phyloP scores from a whole-genome alignment of 208 protist species.

The Crithidia acanthocephali region DNA sequence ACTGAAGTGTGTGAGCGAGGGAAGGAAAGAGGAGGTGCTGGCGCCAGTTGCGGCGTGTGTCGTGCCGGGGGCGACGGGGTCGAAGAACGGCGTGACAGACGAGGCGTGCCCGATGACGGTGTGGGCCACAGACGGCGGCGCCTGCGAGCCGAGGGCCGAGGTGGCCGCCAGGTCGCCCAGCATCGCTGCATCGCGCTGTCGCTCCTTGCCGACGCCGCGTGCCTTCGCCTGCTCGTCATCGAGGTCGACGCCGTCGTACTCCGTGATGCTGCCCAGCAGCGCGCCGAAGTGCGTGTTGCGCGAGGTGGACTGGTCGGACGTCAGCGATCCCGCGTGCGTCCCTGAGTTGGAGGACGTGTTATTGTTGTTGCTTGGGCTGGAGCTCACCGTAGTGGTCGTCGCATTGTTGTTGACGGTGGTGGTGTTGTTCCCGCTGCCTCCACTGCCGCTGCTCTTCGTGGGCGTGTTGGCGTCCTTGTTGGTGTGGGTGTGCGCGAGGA shows the following conservation, averaged over 20 bases:
- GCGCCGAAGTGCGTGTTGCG: background rate
- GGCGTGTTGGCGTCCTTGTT: background rate
- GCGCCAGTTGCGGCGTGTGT: background rate
- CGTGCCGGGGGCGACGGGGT: background rate
- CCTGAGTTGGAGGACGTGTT: constrained; percentile 1
- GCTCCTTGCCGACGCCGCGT: background rate
- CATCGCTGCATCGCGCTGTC: constrained; percentile 3
- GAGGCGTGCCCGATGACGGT: constrained; percentile 7
- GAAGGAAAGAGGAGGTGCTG: background rate
- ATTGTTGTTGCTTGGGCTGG: background rate
- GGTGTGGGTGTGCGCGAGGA: background rate
- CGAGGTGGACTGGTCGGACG: constrained; percentile 8
- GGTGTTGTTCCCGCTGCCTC: background rate
- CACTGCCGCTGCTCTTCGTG: background rate
- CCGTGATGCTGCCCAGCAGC: constrained; percentile 10
- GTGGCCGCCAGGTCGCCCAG: background rate
- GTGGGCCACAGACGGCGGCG: constrained; percentile 9
- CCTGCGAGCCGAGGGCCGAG: constrained; percentile 8
- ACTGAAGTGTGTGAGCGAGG: constrained; percentile 7
- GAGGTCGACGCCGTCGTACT: constrained; percentile 15
- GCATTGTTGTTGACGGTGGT: too few species aligned
- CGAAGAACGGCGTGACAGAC: background rate
- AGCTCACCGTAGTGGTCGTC: too few species aligned
- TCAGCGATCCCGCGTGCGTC: background rate
- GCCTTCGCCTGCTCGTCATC: constrained; percentile 17